Conservation (phyloP, 2,329 filamentous ascomycete genomes). For the Diplodia mutila region DNA sequence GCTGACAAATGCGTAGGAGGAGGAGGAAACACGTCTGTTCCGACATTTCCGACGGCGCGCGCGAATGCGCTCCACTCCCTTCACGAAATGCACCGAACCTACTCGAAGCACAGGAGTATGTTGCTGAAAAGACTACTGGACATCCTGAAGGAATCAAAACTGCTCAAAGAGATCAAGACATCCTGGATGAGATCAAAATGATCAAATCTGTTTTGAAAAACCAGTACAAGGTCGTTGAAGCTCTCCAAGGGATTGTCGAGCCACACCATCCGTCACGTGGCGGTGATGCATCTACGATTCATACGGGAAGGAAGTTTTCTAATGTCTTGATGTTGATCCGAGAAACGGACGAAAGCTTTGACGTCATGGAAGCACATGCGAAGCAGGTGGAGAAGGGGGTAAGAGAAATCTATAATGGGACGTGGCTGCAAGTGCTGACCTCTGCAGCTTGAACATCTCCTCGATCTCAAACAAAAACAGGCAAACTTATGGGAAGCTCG, state of each 20-base stretch:
- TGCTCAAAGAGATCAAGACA: constrained; percentile 67
- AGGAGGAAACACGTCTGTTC: constrained; percentile 61
- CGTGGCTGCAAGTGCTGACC: constrained; percentile 45
- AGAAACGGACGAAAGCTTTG: background rate
- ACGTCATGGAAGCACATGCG: constrained; percentile 9
- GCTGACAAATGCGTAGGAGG: background rate
- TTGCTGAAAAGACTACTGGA: constrained; percentile 62
- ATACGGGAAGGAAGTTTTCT: background rate
- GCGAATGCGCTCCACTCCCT: background rate
- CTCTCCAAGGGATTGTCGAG: constrained; percentile 51
- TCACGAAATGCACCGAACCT: background rate
- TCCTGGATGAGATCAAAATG: constrained; percentile 69
- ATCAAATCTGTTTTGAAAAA: constrained; percentile 58
- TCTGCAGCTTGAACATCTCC: constrained; percentile 60
- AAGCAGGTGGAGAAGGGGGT: constrained; percentile 13
- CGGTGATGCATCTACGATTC: background rate
- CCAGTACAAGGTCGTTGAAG: constrained; percentile 52
- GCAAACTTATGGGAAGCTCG: constrained; percentile 69
- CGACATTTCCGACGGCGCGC: constrained; percentile 38
- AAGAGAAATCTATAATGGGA: background rate
- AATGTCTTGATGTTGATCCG: background rate
- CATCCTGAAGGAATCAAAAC: constrained; percentile 63
- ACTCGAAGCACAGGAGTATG: constrained; percentile 30
- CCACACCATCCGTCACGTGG: background rate
- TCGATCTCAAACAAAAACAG: constrained; percentile 71